These are phyloP conservation scores for Candida insectalens DNA, from an alignment of 805 yeast species.

Conservation along the genomic window DNA sequence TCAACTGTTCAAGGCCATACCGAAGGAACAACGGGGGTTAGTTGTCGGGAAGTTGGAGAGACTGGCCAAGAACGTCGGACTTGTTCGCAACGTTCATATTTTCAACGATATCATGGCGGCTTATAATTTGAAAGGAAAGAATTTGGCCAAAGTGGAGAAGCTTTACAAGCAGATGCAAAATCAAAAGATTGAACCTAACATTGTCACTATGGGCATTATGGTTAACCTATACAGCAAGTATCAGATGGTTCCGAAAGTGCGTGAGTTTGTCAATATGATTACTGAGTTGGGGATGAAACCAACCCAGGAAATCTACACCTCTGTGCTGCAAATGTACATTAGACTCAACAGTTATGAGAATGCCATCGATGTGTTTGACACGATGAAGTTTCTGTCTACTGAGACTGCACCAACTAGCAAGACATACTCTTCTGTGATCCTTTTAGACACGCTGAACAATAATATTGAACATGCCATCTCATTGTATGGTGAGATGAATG, in stretches of 20 bases:
- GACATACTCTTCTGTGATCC: conserved; percentile 66
- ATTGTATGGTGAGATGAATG: conserved; percentile 59
- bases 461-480: conserved; percentile 70
- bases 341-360: conserved; percentile 40
- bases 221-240: conserved; percentile 36
- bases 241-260: conserved; percentile 28
- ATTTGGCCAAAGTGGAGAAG: conserved; percentile 23
- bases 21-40: conserved; percentile 25
- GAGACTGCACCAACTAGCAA: conserved; percentile 56
- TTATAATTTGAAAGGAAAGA: conserved; percentile 13
- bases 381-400: conserved; percentile 71
- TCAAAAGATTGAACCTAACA: conserved; percentile 21
- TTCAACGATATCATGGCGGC: conserved; percentile 28
- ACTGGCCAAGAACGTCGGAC: conserved; percentile 27
- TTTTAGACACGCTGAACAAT: conserved; percentile 49
- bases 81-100: conserved; percentile 24
- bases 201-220: conserved; percentile 33
- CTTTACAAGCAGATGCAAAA: conserved; percentile 20
- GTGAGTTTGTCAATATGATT: conserved; percentile 29
- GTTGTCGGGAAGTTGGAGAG: conserved; percentile 28
- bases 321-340: conserved; percentile 53
- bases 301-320: conserved; percentile 38
- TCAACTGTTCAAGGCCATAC: conserved; percentile 30
- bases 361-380: conserved; percentile 68
- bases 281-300: conserved; percentile 30